phyloP scores from a whole-genome alignment of 2,329 filamentous ascomycete species.

The Diaporthe destruens region DNA sequence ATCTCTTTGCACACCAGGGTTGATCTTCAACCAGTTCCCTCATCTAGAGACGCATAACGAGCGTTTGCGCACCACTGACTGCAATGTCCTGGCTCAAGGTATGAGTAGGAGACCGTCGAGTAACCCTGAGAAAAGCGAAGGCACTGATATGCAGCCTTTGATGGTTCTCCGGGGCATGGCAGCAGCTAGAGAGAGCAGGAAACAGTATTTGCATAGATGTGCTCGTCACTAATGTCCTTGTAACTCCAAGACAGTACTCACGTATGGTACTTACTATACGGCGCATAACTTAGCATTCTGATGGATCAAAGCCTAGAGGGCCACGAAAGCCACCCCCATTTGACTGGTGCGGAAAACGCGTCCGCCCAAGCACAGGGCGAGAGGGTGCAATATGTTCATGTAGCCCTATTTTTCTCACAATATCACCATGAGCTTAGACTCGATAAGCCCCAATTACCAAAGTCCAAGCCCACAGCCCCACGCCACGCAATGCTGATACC shows the following conservation, averaged over 20 bases:
- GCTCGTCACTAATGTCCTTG: background rate
- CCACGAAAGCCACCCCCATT: background rate
- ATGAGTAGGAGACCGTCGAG: conserved; percentile 6
- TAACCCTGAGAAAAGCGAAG: background rate
- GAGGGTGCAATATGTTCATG: background rate
- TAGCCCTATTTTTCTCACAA: background rate
- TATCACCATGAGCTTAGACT: background rate
- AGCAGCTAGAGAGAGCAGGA: background rate
- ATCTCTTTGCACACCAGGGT: no score
- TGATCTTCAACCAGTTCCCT: no score
- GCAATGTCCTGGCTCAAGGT: background rate
- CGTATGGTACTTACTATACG: background rate
- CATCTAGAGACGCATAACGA: no score
- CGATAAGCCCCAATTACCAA: background rate
- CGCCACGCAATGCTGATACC: conserved; percentile 1
- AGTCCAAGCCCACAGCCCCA: conserved; percentile 6
- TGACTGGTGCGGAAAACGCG: background rate
- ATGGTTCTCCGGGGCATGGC: background rate
- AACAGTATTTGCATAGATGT: background rate
- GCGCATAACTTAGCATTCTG: conserved; percentile 2
- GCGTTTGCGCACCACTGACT: background rate
- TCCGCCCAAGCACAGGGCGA: background rate
- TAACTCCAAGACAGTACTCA: background rate
- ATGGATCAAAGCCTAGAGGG: background rate
- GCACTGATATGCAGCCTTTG: background rate